A percentile compares a stretch with the other conserved stretches of the same genome.
phyloP scores from a whole-genome alignment of 345 rosid species.

The Eutrema yunnanense region DNA sequence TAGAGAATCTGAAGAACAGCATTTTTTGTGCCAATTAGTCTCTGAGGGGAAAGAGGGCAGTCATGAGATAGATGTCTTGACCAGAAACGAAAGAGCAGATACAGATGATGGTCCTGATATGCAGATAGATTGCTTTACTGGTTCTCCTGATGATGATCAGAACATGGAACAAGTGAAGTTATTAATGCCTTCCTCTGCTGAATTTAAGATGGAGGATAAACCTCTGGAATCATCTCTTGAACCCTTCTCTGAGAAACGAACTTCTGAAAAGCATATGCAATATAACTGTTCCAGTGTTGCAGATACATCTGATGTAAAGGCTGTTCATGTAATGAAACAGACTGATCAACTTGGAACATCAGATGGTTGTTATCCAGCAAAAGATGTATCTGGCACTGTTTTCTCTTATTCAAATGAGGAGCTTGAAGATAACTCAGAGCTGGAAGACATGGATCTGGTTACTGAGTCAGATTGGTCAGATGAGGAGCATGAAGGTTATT shows the following conservation, averaged over 20 bases:
- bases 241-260: slow-evolving; percentile 5
- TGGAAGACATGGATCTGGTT: slow-evolving; percentile 29
- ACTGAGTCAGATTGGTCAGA: slow-evolving; percentile 28
- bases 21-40: slow-evolving; percentile 13
- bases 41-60: slow-evolving; percentile 23
- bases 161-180: slow-evolving; percentile 17
- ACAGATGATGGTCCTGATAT: slow-evolving; percentile 17
- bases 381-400: slow-evolving; percentile 15
- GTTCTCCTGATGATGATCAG: slow-evolving; percentile 11
- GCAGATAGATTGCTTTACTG: slow-evolving; percentile 13
- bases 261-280: slow-evolving; percentile 15
- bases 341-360: slow-evolving; percentile 20
- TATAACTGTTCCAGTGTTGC: slow-evolving; percentile 9
- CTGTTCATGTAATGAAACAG: slow-evolving; percentile 14
- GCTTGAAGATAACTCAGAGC: slow-evolving; percentile 20
- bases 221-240: slow-evolving; percentile 17
- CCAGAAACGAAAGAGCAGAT: slow-evolving; percentile 14
- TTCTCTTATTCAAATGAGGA: slow-evolving; percentile 10
- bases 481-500: slow-evolving; percentile 23
- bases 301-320: slow-evolving; percentile 11
- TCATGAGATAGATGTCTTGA: slow-evolving; percentile 24
- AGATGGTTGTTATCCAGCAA: slow-evolving; percentile 19
- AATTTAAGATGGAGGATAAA: slow-evolving; percentile 25
- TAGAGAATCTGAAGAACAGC: slow-evolving; percentile 31
- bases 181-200: slow-evolving; percentile 18